A percentile compares a stretch with the other conserved stretches of the same genome.
Conservation (phyloP, 2,329 filamentous ascomycete genomes). For the Corinectria fuckeliana region DNA sequence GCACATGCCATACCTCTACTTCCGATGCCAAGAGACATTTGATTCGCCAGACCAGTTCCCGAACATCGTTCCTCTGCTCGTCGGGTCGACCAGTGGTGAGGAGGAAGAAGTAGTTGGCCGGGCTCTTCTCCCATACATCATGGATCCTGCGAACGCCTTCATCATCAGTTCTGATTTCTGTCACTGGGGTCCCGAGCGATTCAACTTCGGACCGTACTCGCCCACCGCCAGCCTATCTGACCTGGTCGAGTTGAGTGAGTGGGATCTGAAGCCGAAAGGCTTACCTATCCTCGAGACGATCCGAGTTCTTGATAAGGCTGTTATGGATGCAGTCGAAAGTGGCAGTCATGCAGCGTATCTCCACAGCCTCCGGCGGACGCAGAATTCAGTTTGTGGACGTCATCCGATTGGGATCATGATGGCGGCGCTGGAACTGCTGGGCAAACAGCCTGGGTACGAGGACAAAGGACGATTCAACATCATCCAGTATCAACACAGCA, state of each 20-base stretch:
- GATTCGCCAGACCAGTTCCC: slow-evolving; percentile 65
- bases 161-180: slow-evolving; percentile 96
- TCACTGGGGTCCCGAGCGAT: slow-evolving; percentile 83
- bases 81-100: slow-evolving; percentile 72
- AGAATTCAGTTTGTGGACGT: slow-evolving; percentile 91
- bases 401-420: slow-evolving; percentile 95
- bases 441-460: slow-evolving; percentile 43
- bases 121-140: slow-evolving; percentile 79
- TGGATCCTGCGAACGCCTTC: slow-evolving; percentile 78
- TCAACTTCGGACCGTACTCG: slow-evolving; percentile 79
- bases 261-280: slow-evolving; percentile 42
- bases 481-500: slow-evolving; percentile 86
- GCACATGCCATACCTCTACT: slow-evolving; percentile 93
- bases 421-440: slow-evolving; percentile 78
- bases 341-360: slow-evolving; percentile 76
- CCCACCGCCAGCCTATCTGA: slow-evolving; percentile 49
- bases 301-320: slow-evolving; percentile 75
- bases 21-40: slow-evolving; percentile 65
- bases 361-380: slow-evolving; percentile 71
- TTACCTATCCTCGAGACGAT: slow-evolving; percentile 84
- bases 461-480: slow-evolving; percentile 72
- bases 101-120: slow-evolving; percentile 74
- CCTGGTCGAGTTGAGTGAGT: slow-evolving; percentile 47
- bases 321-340: slow-evolving; percentile 84
- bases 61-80: slow-evolving; percentile 81